Percentiles rank a stretch among this genome's conserved stretches.
phyloP scores from a whole-genome alignment of 768 basidiomycete species.

The Russula compacta region DNA sequence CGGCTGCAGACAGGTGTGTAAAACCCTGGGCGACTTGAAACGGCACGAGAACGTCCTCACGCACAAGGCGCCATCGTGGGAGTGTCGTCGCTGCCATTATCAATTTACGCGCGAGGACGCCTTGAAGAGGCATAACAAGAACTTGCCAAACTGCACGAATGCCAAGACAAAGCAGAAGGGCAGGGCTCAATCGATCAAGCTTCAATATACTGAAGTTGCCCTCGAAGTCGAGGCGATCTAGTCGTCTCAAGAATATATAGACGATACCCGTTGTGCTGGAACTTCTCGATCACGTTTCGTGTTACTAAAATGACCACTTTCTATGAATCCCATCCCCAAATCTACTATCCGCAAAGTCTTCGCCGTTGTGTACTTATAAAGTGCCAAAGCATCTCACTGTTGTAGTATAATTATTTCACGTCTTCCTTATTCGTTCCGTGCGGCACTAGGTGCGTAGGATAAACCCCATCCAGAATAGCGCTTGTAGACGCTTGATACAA shows the following conservation, averaged over 20 bases:
- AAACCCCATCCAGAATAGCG: neutral
- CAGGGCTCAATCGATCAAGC: neutral
- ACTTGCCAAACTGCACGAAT: slow-evolving; percentile 8
- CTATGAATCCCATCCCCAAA: neutral
- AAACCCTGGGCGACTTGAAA: slow-evolving; percentile 17
- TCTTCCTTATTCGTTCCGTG: neutral
- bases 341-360: neutral
- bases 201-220: neutral
- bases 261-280: neutral
- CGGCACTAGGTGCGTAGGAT: neutral
- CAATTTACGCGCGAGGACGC: slow-evolving; percentile 19
- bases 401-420: neutral
- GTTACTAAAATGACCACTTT: neutral
- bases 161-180: neutral
- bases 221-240: neutral
- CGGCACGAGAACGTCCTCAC: slow-evolving; percentile 15
- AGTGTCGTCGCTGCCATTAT: slow-evolving; percentile 12
- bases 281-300: neutral
- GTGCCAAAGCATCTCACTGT: neutral
- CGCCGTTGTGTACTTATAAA: neutral
- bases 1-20: slow-evolving; percentile 19
- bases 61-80: slow-evolving; percentile 9
- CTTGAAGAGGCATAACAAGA: slow-evolving; percentile 15
- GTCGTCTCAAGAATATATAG: neutral
- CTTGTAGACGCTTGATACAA: neutral